Base-by-base conservation (phyloP, 768 basidiomycete genomes). In the Tricholomella constricta region DNA sequence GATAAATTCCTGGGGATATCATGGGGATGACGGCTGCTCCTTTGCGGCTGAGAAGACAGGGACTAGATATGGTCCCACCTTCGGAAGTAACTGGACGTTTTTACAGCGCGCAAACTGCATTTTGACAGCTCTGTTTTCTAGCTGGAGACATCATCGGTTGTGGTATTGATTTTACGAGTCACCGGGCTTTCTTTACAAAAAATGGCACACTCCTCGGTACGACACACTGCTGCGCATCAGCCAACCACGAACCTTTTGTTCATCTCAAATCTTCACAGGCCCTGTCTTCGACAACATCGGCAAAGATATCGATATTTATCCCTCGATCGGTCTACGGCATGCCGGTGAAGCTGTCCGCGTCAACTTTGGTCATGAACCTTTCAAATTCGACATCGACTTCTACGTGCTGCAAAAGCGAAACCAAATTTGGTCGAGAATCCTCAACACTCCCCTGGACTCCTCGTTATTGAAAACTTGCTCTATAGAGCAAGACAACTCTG, bases 81-180 rank as follows among this genome's bases (percentile, higher is more conserved):
- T 89, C 66, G 86, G 89, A 62, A 85, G 93, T 94, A 67, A 65
- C 85, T 75, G 15, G 23, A 5, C 12, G 17, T 34, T 29, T 45
- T 54, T 4, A 34, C 25, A 20, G 25, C 38, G 32, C 27, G 25
- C 44, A 23, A 51, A 6, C 48, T 59, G 26, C 11, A 22, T 10
- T 49, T 9, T n/a, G 27, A 20, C 56, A 54, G 34, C 54, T 42
- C 47, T 56, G 45, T 52, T 42, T 53, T 53, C 9, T 60, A 95
- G 94, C 85, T 38, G 89, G 88, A 7, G 96, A 99, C 66, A 72
- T 87, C 22, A 80, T 99, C 54, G 96, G 96, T 10, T 96, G 94
- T 63, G 96, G 96, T 1, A 79, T 98, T 53, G 93, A 98, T 69
- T 97, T 94, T 64, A 86, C 85, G 38, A 83, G 80, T 17, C 79